Conservation (phyloP, 2,329 filamentous ascomycete species). For the Passalora sequoiae region DNA sequence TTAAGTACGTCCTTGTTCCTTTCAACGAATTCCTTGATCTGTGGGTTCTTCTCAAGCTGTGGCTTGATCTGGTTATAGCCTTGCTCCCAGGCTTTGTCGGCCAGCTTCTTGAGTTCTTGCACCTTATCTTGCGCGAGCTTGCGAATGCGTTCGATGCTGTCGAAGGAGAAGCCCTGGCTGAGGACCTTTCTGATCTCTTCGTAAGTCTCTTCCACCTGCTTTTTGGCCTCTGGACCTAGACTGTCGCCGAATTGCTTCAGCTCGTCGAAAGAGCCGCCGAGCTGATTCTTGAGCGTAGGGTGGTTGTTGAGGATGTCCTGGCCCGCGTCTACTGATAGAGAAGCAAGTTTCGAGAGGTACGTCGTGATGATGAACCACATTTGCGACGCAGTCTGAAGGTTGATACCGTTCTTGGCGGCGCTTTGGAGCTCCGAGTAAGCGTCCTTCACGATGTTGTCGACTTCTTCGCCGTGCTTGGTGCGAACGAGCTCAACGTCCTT, state of each 20-base stretch:
- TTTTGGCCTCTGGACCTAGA: slow-evolving; percentile 71
- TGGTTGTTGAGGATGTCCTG: slow-evolving; percentile 67
- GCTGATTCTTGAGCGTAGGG: slow-evolving; percentile 65
- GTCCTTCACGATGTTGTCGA: slow-evolving; percentile 62
- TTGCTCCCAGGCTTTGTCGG: slow-evolving; percentile 67
- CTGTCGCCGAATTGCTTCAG: slow-evolving; percentile 64
- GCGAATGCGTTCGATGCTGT: slow-evolving; percentile 52
- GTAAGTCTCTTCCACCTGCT: slow-evolving; percentile 69
- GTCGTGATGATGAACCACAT: slow-evolving; percentile 60
- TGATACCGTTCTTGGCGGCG: slow-evolving; percentile 54
- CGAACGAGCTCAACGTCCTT: slow-evolving; percentile 65
- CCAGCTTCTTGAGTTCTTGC: slow-evolving; percentile 60
- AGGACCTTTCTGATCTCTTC: slow-evolving; percentile 60
- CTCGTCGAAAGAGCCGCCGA: slow-evolving; percentile 63
- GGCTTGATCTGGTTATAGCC: slow-evolving; percentile 65
- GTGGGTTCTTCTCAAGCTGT: slow-evolving; percentile 69
- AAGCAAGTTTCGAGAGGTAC: slow-evolving; percentile 54
- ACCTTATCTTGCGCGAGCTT: slow-evolving; percentile 65
- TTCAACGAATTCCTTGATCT: slow-evolving; percentile 67
- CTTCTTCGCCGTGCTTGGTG: slow-evolving; percentile 63
- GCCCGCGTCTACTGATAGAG: slow-evolving; percentile 58
- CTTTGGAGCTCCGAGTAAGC: slow-evolving; percentile 63
- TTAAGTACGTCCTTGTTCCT: slow-evolving; percentile 65
- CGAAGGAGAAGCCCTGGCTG: slow-evolving; percentile 54
- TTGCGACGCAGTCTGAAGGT: slow-evolving; percentile 56